These are phyloP conservation scores for Halteria grandinella DNA, from an alignment of 73 alveolate species.

Conservation along the genomic window DNA sequence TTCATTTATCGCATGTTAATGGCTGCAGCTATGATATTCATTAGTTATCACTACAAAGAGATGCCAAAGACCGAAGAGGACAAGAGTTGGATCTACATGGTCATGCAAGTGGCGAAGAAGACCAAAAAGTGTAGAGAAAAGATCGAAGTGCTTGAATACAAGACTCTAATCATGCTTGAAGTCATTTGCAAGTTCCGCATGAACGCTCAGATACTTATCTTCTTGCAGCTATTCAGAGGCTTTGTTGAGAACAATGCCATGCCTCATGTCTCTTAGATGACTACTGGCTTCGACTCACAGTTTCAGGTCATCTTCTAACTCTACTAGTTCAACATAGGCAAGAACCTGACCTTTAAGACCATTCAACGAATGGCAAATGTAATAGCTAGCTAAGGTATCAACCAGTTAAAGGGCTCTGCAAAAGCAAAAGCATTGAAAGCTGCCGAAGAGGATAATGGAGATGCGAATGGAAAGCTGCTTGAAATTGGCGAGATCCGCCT, in stretches of 20 bases:
- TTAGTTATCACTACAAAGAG: slow-evolving; percentile 33
- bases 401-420: no score
- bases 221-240: slow-evolving; percentile 53
- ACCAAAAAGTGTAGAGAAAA: slow-evolving; percentile 25
- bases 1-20: slow-evolving; percentile 39
- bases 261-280: slow-evolving; percentile 28
- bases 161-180: slow-evolving; percentile 27
- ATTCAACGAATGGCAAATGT: no score
- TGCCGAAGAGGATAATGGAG: no score
- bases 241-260: slow-evolving; percentile 18
- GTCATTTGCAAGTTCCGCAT: slow-evolving; percentile 26
- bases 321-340: slow-evolving; percentile 46
- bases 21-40: slow-evolving; percentile 37
- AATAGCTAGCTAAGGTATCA: no score
- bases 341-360: no score
- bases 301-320: slow-evolving; percentile 35
- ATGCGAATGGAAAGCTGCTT: no score
- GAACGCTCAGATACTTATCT: slow-evolving; percentile 34
- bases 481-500: no score
- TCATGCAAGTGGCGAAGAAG: slow-evolving; percentile 26
- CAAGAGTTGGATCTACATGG: slow-evolving; percentile 43
- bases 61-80: slow-evolving; percentile 34
- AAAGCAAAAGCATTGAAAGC: no score
- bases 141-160: slow-evolving; percentile 7
- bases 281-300: slow-evolving; percentile 12